These are phyloP conservation scores for Colletotrichum sp. DNA, from an alignment of 2,329 filamentous ascomycete species.

Conservation along the genomic window DNA sequence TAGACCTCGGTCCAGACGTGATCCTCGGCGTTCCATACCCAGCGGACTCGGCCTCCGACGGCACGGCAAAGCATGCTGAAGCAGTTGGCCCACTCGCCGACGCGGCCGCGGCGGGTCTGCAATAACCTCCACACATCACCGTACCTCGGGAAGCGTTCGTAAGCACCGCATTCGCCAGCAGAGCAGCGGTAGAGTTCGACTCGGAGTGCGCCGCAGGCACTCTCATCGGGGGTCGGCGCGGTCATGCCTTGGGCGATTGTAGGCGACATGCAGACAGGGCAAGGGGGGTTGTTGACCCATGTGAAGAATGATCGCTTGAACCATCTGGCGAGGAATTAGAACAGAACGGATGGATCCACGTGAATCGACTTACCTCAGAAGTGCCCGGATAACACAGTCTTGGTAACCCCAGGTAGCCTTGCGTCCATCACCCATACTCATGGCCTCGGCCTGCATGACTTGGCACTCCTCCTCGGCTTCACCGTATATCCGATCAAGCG, in stretches of 20 bases:
- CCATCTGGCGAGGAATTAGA: constrained; percentile 63
- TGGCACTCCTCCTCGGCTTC: constrained; percentile 95
- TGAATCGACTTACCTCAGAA: constrained; percentile 62
- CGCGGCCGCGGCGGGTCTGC: constrained; percentile 83
- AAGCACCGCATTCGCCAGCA: constrained; percentile 72
- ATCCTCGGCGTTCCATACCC: constrained; percentile 98
- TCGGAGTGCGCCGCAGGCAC: constrained; percentile 81
- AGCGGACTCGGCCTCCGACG: constrained; percentile 86
- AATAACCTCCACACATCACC: constrained; percentile 93
- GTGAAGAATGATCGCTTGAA: constrained; percentile 95
- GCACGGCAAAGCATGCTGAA: constrained; percentile 98
- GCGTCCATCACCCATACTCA: constrained; percentile 80
- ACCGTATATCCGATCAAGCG: constrained; percentile 87
- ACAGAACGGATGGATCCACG: not conserved
- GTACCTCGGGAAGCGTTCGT: constrained; percentile 91
- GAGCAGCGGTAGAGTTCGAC: constrained; percentile 94
- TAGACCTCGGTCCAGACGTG: constrained; percentile 98
- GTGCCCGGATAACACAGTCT: constrained; percentile 89
- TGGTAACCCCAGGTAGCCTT: constrained; percentile 96
- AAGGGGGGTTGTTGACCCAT: constrained; percentile 95
- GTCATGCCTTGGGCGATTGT: constrained; percentile 85
- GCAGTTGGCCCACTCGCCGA: constrained; percentile 97
- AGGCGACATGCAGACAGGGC: constrained; percentile 79
- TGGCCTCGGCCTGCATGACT: constrained; percentile 84
- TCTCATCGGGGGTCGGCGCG: constrained; percentile 85